A percentile compares a stretch with the other conserved stretches of the same genome.
These are phyloP conservation scores for Aspergillus sp. DNA, from an alignment of 2,329 filamentous ascomycete species.

Conservation along the genomic window DNA sequence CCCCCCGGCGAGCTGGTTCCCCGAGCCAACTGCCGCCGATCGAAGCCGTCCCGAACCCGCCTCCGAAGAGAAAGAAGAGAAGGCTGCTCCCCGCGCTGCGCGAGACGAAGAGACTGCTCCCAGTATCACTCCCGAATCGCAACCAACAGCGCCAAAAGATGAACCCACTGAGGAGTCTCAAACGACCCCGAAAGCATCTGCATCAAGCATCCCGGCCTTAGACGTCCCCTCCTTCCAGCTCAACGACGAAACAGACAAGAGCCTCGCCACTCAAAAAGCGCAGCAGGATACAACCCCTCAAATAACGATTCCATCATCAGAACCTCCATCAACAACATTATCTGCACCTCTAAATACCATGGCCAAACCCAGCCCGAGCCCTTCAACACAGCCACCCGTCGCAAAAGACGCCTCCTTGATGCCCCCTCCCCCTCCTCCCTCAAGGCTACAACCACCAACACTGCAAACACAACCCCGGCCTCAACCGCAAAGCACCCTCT, in stretches of 20 bases:
- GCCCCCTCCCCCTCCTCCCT: slow-evolving; percentile 37
- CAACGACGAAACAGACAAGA: slow-evolving; percentile 17
- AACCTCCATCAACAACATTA: background rate
- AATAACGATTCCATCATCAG: slow-evolving; percentile 10
- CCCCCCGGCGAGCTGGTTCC: slow-evolving; percentile 36
- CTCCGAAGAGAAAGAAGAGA: slow-evolving; percentile 15
- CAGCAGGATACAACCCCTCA: slow-evolving; percentile 6
- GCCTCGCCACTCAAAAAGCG: slow-evolving; percentile 1
- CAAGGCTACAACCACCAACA: slow-evolving; percentile 28
- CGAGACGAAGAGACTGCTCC: slow-evolving; percentile 14
- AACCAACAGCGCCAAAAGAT: slow-evolving; percentile 10
- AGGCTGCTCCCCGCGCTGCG: slow-evolving; percentile 8
- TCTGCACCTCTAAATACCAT: slow-evolving; percentile 9
- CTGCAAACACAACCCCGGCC: slow-evolving; percentile 21
- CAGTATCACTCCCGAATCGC: slow-evolving; percentile 4
- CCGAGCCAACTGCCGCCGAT: slow-evolving; percentile 16
- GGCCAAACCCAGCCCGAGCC: slow-evolving; percentile 7
- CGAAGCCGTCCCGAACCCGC: slow-evolving; percentile 1
- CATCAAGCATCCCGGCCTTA: slow-evolving; percentile 23
- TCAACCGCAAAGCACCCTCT: slow-evolving; percentile 10
- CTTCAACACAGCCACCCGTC: slow-evolving; percentile 1
- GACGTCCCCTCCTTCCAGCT: slow-evolving; percentile 36
- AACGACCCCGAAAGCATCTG: slow-evolving; percentile 39
- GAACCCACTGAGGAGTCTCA: slow-evolving; percentile 26
- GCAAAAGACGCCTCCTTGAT: slow-evolving; percentile 27